Conservation (phyloP, 1,139 yeast species). For the Geotrichum candidum region DNA sequence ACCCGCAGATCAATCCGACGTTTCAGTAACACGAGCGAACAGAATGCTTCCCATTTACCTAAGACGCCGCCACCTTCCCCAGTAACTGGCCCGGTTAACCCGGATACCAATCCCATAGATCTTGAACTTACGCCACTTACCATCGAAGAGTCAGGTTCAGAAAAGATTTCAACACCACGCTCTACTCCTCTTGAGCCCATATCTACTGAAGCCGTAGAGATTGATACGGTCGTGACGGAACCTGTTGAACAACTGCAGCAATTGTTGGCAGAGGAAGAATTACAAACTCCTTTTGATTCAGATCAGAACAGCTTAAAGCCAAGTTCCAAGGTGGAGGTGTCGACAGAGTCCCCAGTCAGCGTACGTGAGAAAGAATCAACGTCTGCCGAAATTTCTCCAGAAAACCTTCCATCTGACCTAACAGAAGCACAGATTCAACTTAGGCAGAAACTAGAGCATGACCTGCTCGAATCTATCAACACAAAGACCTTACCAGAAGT, state of each 20-base stretch:
- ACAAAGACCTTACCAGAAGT: constrained; percentile 4
- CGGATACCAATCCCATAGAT: constrained; percentile 1
- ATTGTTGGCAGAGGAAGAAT: not conserved
- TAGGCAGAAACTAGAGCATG: not conserved
- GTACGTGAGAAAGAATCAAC: not conserved
- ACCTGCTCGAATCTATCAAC: constrained; percentile 3
- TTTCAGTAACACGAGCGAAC: constrained; percentile 1
- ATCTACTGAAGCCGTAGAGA: not conserved
- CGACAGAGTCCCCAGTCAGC: not conserved
- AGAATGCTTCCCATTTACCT: not conserved
- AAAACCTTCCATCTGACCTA: not conserved
- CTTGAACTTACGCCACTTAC: not conserved
- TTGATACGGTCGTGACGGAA: not conserved
- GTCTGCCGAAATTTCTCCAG: not conserved
- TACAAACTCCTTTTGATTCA: not conserved
- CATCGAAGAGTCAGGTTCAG: not conserved
- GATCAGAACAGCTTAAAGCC: not conserved
- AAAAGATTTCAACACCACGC: not conserved
- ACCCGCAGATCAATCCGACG: constrained; percentile 2
- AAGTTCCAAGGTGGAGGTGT: not conserved
- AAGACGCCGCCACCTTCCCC: constrained; percentile 18
- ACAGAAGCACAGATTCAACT: not conserved
- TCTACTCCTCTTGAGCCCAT: not conserved
- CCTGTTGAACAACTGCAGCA: not conserved
- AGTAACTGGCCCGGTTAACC: constrained; percentile 11